Conservation (phyloP, 2,329 filamentous ascomycete species). For the Boeremia exigua region DNA sequence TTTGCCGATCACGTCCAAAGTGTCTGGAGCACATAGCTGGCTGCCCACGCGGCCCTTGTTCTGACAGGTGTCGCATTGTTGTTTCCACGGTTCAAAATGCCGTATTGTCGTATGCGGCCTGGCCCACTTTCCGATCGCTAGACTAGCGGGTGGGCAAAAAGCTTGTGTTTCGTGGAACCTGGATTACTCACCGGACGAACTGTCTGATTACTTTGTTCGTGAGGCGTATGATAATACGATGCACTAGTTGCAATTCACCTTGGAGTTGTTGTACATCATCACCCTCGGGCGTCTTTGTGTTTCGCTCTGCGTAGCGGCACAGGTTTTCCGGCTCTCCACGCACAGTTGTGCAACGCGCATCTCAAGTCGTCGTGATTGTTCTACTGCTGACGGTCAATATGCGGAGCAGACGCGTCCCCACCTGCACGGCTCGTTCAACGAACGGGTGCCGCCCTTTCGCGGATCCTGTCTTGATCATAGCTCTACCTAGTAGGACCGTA, state of each 20-base stretch:
- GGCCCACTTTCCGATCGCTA: slow-evolving; percentile 6
- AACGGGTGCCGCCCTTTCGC: not conserved
- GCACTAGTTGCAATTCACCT: no score
- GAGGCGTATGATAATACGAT: not conserved
- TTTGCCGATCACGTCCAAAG: not conserved
- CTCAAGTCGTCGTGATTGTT: not conserved
- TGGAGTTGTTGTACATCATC: no score
- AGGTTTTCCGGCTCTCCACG: slow-evolving; percentile 2
- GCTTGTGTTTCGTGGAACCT: slow-evolving; percentile 7
- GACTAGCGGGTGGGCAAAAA: slow-evolving; percentile 13
- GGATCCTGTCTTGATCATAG: not conserved
- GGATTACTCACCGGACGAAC: slow-evolving; percentile 12
- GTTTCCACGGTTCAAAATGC: slow-evolving; percentile 8
- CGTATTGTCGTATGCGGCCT: slow-evolving; percentile 11
- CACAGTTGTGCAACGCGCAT: not conserved
- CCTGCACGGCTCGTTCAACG: not conserved
- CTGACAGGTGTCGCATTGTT: slow-evolving; percentile 4
- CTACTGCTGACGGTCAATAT: not conserved
- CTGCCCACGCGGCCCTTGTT: not conserved
- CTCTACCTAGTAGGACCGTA: not conserved
- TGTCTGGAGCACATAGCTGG: not conserved
- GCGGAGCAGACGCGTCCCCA: not conserved
- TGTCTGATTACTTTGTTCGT: not conserved
- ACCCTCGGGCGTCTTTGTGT: not conserved
- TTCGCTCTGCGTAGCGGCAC: not conserved